phyloP scores from a whole-genome alignment of 2,329 filamentous ascomycete genomes.

The Drechslerella dactyloides region DNA sequence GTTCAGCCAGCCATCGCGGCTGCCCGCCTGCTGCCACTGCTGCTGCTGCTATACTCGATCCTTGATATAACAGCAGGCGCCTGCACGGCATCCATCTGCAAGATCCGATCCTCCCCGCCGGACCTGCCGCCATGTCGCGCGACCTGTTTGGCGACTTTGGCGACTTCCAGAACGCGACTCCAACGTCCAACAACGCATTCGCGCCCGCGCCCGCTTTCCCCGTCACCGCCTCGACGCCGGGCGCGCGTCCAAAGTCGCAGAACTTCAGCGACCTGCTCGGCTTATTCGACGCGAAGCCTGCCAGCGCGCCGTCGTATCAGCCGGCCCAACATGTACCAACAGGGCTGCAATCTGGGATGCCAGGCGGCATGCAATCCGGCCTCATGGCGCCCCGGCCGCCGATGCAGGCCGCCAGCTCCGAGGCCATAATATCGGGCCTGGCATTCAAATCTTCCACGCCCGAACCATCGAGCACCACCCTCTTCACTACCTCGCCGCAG shows the following conservation, averaged over 20 bases:
- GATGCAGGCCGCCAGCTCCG: slow-evolving; percentile 11
- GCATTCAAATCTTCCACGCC: slow-evolving; percentile 7
- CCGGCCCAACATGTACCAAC: not conserved
- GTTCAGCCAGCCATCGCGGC: not conserved
- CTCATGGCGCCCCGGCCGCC: slow-evolving; percentile 11
- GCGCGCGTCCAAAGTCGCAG: not conserved
- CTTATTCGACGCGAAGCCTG: slow-evolving; percentile 11
- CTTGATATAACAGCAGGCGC: not conserved
- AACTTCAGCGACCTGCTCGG: slow-evolving; percentile 32
- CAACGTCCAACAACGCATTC: slow-evolving; percentile 35
- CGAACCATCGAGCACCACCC: slow-evolving; percentile 8
- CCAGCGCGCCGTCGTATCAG: not conserved
- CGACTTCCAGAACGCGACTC: slow-evolving; percentile 16
- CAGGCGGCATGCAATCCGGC: too few relatives aligned
- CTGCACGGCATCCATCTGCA: not conserved
- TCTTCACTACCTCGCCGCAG: slow-evolving; percentile 17
- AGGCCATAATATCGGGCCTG: slow-evolving; percentile 17
- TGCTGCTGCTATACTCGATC: too few relatives aligned
- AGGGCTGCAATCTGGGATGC: too few relatives aligned
- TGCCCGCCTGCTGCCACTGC: not conserved
- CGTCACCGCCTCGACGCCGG: not conserved
- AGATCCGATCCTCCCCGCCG: not conserved
- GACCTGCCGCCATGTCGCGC: slow-evolving; percentile 23
- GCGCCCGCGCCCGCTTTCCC: not conserved
- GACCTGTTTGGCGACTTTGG: slow-evolving; percentile 41